A percentile compares a stretch with the other conserved stretches of the same genome.
Evolutionary conservation across 306 rosid species (phyloP).

Genomic region (Cyamopsis tetragonoloba): DNA sequence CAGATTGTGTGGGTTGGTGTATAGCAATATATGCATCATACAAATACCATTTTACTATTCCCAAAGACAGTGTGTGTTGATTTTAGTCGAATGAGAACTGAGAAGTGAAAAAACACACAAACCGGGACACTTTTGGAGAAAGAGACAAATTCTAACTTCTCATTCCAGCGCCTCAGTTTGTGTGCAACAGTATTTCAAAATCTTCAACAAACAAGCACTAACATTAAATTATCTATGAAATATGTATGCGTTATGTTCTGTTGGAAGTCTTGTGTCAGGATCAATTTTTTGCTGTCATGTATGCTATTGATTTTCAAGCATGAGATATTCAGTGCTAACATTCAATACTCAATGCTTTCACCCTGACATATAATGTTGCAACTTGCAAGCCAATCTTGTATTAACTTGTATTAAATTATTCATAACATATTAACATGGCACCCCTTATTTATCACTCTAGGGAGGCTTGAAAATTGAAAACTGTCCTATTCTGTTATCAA

Average conservation of each 20-base stretch:
- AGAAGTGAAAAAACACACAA: too few species aligned
- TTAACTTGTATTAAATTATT: neutral
- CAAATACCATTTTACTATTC: neutral
- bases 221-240: neutral
- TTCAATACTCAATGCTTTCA: neutral
- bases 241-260: neutral
- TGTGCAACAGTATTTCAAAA: too few species aligned
- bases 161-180: too few species aligned
- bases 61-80: too few species aligned
- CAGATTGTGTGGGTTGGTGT: neutral
- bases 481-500: neutral
- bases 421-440: too few species aligned
- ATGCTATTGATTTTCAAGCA: neutral
- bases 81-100: too few species aligned
- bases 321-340: neutral
- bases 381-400: conserved; percentile 7
- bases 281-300: neutral
- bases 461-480: neutral
- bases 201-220: too few species aligned
- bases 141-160: too few species aligned
- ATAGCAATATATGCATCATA: neutral
- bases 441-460: neutral
- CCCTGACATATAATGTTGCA: conserved; percentile 12
- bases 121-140: too few species aligned
- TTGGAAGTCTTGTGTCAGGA: neutral